Evolutionary conservation across 371 early-diverging fungal genomes (phyloP).

Genomic region (Batrachochytrium dendrobatidis): DNA sequence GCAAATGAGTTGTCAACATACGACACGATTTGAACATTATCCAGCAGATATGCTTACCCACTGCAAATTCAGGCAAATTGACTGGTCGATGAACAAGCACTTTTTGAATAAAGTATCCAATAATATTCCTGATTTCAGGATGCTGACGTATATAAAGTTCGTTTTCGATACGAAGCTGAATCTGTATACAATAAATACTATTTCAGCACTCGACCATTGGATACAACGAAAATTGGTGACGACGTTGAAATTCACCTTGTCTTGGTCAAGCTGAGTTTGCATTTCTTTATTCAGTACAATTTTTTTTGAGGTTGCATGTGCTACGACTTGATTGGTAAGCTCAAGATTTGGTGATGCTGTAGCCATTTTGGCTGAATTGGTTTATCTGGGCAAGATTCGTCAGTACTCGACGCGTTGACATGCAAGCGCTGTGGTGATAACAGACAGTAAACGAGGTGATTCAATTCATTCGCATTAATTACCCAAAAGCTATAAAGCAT

Average conservation of each 20-base stretch:
- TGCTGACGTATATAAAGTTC: constrained; percentile 37
- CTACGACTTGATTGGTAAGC: no score
- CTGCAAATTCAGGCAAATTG: constrained; percentile 31
- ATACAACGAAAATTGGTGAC: not conserved
- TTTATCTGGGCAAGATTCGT: no score
- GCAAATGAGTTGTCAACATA: not conserved
- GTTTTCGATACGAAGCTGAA: constrained; percentile 32
- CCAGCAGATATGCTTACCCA: constrained; percentile 14
- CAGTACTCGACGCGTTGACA: no score
- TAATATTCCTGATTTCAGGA: constrained; percentile 36
- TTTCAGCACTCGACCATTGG: not conserved
- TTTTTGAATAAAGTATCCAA: constrained; percentile 27
- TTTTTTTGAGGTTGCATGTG: no score
- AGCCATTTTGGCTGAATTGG: no score
- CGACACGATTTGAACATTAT: not conserved
- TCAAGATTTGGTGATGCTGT: no score
- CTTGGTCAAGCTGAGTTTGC: not conserved
- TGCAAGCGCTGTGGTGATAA: no score
- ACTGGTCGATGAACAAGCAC: constrained; percentile 29
- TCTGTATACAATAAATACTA: constrained; percentile 11
- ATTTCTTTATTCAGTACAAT: not conserved
- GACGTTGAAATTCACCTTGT: not conserved
- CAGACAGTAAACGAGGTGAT: no score
- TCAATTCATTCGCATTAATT: no score
- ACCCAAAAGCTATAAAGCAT: no score